Conservation (phyloP, 257 asterid species). For the Solanum chmielewskii region DNA sequence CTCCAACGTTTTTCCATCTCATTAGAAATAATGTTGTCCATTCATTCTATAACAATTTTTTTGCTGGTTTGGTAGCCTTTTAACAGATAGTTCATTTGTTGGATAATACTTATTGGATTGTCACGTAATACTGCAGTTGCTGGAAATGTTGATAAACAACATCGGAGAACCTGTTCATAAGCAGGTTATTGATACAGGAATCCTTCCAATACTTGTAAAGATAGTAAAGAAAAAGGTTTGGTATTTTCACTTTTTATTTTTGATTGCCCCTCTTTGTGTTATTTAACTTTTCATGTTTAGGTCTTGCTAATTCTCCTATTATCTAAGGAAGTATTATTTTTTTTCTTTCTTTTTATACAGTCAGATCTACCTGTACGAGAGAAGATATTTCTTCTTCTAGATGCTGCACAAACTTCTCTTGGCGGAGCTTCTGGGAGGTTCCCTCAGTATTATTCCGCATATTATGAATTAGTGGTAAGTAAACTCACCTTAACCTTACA, state of each 20-base stretch:
- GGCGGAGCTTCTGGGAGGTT: slow-evolving; percentile 92
- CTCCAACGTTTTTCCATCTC: not conserved
- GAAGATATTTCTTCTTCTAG: slow-evolving; percentile 78
- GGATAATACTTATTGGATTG: not conserved
- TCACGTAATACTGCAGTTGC: slow-evolving; percentile 41
- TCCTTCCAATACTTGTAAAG: slow-evolving; percentile 75
- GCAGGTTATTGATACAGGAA: slow-evolving; percentile 74
- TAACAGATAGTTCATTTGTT: slow-evolving; percentile 1
- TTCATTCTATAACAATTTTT: not conserved
- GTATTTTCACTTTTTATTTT: not conserved
- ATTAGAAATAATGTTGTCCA: not conserved
- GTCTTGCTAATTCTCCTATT: not conserved
- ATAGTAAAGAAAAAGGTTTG: slow-evolving; percentile 88
- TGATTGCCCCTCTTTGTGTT: not conserved
- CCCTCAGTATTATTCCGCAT: slow-evolving; percentile 86
- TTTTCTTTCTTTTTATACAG: slow-evolving; percentile 23
- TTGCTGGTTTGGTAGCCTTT: not conserved
- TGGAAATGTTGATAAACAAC: slow-evolving; percentile 94
- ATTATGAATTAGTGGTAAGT: slow-evolving; percentile 92
- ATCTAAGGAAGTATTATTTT: slow-evolving; percentile 7
- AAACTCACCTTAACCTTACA: not conserved
- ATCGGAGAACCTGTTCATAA: slow-evolving; percentile 86
- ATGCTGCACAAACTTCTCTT: slow-evolving; percentile 93
- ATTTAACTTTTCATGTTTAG: not conserved
- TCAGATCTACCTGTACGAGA: slow-evolving; percentile 75